Percentiles rank a stretch among this genome's conserved stretches.
Evolutionary conservation across 345 rosid species (phyloP).

Genomic region (Syzygium oleosum): DNA sequence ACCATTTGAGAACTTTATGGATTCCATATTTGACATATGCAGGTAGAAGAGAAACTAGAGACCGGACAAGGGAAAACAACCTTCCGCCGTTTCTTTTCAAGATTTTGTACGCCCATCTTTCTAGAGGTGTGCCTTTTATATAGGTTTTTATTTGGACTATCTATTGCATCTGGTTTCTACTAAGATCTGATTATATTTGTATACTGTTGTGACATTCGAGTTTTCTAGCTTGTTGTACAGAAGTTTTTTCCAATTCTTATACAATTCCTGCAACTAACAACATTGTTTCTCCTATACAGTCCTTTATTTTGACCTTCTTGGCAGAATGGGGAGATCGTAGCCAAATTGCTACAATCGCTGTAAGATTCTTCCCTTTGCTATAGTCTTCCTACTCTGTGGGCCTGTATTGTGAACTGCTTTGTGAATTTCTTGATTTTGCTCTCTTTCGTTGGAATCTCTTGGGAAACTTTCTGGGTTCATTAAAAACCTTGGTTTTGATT

Average conservation of each 20-base stretch:
- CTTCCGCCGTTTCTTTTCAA: slow-evolving; percentile 74
- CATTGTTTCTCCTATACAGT: slow-evolving; percentile 29
- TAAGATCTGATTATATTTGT: neutral
- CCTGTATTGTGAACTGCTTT: neutral
- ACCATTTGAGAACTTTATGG: neutral
- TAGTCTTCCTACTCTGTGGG: neutral
- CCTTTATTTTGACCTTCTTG: slow-evolving; percentile 85
- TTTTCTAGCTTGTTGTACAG: neutral
- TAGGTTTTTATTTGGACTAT: neutral
- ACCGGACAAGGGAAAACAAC: slow-evolving; percentile 77
- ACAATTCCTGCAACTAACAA: neutral
- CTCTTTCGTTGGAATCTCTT: neutral
- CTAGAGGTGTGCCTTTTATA: slow-evolving; percentile 53
- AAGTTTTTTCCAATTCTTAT: neutral
- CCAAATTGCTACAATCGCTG: slow-evolving; percentile 99
- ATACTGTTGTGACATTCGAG: neutral
- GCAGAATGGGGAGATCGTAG: slow-evolving; percentile 99
- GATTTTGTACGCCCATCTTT: slow-evolving; percentile 97
- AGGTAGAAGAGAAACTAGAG: slow-evolving; percentile 99
- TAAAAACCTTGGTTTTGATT: neutral
- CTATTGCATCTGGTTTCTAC: neutral
- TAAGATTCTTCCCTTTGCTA: slow-evolving; percentile 26
- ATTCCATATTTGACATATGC: slow-evolving; percentile 1
- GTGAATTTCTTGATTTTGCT: neutral
- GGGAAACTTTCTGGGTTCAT: neutral